phyloP scores from a whole-genome alignment of 305 asterid species.

The Solanum hybrid region DNA sequence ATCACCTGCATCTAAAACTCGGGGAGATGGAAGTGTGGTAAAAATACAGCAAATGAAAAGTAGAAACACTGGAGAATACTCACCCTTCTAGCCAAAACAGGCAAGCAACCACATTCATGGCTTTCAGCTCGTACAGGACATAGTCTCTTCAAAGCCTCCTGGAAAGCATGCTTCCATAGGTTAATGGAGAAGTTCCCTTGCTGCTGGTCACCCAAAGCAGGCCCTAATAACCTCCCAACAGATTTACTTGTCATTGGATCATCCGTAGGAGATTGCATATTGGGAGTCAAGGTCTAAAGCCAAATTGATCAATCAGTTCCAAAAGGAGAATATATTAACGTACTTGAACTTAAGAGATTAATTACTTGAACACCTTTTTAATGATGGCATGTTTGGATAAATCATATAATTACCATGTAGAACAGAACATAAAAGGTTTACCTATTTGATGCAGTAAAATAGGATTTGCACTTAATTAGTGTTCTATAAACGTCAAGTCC shows the following conservation, averaged over 20 bases:
- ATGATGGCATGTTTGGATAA: background rate
- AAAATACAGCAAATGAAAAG: background rate
- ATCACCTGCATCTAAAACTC: background rate
- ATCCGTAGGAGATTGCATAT: constrained; percentile 68
- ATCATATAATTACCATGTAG: background rate
- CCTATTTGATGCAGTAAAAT: background rate
- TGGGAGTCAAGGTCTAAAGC: constrained; percentile 76
- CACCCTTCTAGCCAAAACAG: constrained; percentile 82
- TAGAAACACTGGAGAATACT: constrained; percentile 9
- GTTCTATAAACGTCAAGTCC: background rate
- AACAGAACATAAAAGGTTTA: background rate
- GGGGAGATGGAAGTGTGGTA: background rate
- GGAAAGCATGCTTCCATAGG: constrained; percentile 76
- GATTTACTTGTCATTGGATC: constrained; percentile 29
- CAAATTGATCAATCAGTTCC: constrained; percentile 10
- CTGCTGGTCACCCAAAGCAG: constrained; percentile 63
- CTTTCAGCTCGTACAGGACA: constrained; percentile 91
- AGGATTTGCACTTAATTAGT: background rate
- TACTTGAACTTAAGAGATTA: background rate
- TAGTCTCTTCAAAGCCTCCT: constrained; percentile 71
- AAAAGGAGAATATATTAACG: background rate
- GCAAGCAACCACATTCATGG: constrained; percentile 94
- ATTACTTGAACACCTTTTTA: background rate
- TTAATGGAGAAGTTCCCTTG: constrained; percentile 74
- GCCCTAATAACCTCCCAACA: constrained; percentile 46